Evolutionary conservation across 441 rosid species (phyloP).

Genomic region (Omphalea diandra): DNA sequence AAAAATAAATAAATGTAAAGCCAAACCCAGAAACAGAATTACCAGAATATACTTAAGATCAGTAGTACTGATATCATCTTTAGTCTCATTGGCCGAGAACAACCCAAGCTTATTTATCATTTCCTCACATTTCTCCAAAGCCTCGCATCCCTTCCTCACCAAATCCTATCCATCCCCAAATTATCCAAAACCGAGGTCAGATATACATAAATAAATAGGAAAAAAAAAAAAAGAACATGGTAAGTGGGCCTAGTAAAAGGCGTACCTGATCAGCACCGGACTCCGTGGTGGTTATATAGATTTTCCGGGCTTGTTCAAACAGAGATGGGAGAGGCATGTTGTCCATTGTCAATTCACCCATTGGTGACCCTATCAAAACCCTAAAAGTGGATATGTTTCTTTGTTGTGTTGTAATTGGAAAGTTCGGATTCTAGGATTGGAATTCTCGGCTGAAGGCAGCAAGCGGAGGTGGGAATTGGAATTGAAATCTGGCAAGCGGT

Average conservation of each 20-base stretch:
- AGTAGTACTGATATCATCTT: slow-evolving; percentile 77
- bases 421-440: no score
- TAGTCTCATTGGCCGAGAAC: slow-evolving; percentile 85
- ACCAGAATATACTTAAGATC: slow-evolving; percentile 90
- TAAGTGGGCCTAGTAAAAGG: neutral
- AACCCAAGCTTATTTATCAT: slow-evolving; percentile 79
- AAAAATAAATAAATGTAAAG: neutral
- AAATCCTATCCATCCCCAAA: slow-evolving; percentile 40
- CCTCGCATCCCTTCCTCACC: slow-evolving; percentile 65
- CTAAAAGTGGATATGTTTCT: no score
- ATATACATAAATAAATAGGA: neutral
- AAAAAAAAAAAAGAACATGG: slow-evolving; percentile 1
- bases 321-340: slow-evolving; percentile 67
- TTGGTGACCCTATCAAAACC: neutral
- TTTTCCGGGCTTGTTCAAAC: slow-evolving; percentile 74
- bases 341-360: slow-evolving; percentile 43
- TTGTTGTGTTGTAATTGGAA: no score
- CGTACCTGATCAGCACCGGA: slow-evolving; percentile 66
- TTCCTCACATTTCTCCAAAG: slow-evolving; percentile 73
- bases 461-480: no score
- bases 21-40: slow-evolving; percentile 14
- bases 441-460: no score
- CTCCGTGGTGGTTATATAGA: slow-evolving; percentile 54
- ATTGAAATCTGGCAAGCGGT: no score
- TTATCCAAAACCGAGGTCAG: neutral